Conservation (phyloP, 371 early-diverging fungal species). For the Lichtheimia corymbifera region DNA sequence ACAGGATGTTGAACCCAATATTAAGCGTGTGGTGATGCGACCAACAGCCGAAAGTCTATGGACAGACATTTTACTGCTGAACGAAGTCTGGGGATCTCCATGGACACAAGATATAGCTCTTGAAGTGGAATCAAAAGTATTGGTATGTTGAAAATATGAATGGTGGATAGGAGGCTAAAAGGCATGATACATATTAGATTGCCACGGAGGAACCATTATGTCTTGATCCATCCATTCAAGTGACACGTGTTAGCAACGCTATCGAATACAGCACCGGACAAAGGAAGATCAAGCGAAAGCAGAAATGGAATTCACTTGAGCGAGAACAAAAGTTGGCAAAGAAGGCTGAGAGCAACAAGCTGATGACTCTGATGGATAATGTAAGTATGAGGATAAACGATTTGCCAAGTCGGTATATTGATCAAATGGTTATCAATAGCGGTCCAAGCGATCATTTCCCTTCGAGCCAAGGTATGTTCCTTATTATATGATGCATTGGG, state of each 20-base stretch:
- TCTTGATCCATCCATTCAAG: constrained; percentile 60
- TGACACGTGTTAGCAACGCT: constrained; percentile 60
- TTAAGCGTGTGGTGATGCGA: constrained; percentile 52
- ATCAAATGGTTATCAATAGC: constrained; percentile 17
- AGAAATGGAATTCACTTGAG: constrained; percentile 64
- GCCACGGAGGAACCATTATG: constrained; percentile 62
- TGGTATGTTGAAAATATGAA: constrained; percentile 35
- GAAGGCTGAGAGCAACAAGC: constrained; percentile 58
- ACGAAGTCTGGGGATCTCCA: constrained; percentile 53
- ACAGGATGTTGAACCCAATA: constrained; percentile 17
- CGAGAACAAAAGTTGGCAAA: constrained; percentile 60
- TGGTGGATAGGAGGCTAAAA: background rate
- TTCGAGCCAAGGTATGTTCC: constrained; percentile 35
- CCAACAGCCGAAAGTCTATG: constrained; percentile 63
- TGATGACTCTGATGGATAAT: constrained; percentile 65
- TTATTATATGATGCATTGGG: too few species aligned
- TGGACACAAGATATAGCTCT: constrained; percentile 56
- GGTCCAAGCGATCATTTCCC: constrained; percentile 49
- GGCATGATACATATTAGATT: constrained; percentile 30
- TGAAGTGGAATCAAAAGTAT: constrained; percentile 57
- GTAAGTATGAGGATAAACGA: constrained; percentile 23
- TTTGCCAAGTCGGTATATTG: too few species aligned
- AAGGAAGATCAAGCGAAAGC: constrained; percentile 46
- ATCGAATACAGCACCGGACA: constrained; percentile 41
- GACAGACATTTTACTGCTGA: constrained; percentile 59